Conservation (phyloP, 2,329 filamentous ascomycete genomes). For the Trichophyton verrucosum region DNA sequence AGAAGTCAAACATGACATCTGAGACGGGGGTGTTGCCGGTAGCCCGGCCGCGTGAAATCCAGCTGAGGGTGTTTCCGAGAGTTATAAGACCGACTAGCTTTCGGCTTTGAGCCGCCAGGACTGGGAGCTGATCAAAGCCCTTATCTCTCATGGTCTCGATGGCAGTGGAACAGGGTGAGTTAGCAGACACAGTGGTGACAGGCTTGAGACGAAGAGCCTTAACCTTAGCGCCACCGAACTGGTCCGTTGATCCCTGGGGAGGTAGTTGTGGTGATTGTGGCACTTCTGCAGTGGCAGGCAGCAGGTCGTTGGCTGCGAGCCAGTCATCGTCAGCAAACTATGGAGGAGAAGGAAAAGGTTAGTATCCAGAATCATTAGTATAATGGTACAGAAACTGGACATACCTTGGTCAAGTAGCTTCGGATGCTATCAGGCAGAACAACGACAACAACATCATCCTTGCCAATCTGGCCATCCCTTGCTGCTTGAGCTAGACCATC, state of each 20-base stretch:
- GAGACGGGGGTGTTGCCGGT: slow-evolving; percentile 59
- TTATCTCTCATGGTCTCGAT: slow-evolving; percentile 98
- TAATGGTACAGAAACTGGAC: not conserved
- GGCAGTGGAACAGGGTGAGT: slow-evolving; percentile 65
- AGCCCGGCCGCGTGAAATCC: slow-evolving; percentile 73
- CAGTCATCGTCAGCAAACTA: slow-evolving; percentile 95
- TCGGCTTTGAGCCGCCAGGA: slow-evolving; percentile 56
- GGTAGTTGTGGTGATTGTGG: slow-evolving; percentile 21
- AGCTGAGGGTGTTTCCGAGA: slow-evolving; percentile 83
- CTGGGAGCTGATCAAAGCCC: slow-evolving; percentile 93
- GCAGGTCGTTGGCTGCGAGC: slow-evolving; percentile 89
- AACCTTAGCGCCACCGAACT: slow-evolving; percentile 68
- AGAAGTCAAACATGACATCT: slow-evolving; percentile 95
- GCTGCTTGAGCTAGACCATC: slow-evolving; percentile 58
- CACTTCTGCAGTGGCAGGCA: slow-evolving; percentile 45
- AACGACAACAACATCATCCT: slow-evolving; percentile 81
- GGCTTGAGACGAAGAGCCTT: slow-evolving; percentile 79
- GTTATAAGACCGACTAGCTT: slow-evolving; percentile 86
- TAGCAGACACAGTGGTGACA: slow-evolving; percentile 67
- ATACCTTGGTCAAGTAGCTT: slow-evolving; percentile 81
- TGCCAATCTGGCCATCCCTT: slow-evolving; percentile 62
- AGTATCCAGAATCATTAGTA: not conserved
- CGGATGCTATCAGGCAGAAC: slow-evolving; percentile 90
- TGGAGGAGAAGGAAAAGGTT: not conserved
- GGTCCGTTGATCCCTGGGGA: slow-evolving; percentile 42